A percentile compares a stretch with the other conserved stretches of the same genome.
Conservation (phyloP, 169 alveolate genomes). For the Plasmodium chabaudi region DNA sequence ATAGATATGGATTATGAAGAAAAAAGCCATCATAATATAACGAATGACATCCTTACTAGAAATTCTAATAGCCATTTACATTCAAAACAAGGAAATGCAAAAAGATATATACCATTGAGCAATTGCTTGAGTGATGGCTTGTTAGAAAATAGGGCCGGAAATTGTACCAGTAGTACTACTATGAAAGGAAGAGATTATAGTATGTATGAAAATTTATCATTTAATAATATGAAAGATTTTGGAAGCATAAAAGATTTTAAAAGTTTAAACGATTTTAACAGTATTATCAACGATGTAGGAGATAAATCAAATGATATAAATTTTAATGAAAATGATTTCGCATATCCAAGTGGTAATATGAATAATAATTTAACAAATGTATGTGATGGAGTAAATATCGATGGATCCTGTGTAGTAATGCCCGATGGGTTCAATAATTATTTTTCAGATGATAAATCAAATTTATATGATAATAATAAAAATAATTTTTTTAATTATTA, state of each 20-base stretch:
- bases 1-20: constrained; percentile 69
- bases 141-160: constrained; percentile 2
- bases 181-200: constrained; percentile 27
- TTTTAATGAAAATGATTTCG: constrained; percentile 8
- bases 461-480: constrained; percentile 10
- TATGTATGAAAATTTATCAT: constrained; percentile 22
- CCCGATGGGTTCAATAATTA: constrained; percentile 21
- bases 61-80: constrained; percentile 4
- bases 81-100: neutral
- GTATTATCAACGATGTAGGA: constrained; percentile 11
- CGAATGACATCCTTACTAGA: neutral
- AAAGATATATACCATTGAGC: neutral
- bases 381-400: neutral
- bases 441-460: constrained; percentile 4
- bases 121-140: constrained; percentile 30
- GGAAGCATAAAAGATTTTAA: neutral
- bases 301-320: constrained; percentile 20
- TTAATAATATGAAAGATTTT: constrained; percentile 3
- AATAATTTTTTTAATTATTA: constrained; percentile 14
- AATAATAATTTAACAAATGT: neutral
- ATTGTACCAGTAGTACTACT: neutral
- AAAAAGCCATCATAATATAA: neutral
- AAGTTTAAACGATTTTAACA: neutral
- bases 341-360: constrained; percentile 5
- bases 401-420: neutral